Evolutionary conservation across 202 grass and related monocot species (phyloP), one percentile per base, ranked within the genome.

Genomic region (Hordeum pubiflorum): DNA sequence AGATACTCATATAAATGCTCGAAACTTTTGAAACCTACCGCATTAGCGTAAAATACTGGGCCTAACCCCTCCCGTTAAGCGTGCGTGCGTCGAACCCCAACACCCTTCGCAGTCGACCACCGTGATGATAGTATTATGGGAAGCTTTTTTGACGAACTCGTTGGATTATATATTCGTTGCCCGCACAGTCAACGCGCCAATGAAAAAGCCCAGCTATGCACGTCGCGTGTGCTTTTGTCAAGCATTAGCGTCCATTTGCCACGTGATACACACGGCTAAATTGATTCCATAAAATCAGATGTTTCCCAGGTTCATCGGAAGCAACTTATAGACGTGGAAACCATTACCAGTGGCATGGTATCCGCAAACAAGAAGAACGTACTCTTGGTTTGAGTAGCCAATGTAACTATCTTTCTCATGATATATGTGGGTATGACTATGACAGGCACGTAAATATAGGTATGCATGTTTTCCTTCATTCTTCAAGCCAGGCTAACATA

Each of bases 11-110:
- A 29, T 29, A 79, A 88, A 41, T 43, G 31, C 56, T 81, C 75
- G 33, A 27, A 63, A 71, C 74, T 59, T 83, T 83, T 66, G 31
- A 83, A 22, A 79, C 86, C 58, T 83, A 74, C 59, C 26, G 26
- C 86, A 88, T 55, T 88, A 84, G 38, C 69, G 29, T 61, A 38
- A 76, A 43, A 66, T 23, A 55, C 29, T 56, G 34, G 64, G 24
- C 50, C 21, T 22, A 10, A 18, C 9, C 58, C 38, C 33, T 63
- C 54, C 9, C 10, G 10, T 41, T 41, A 41, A 2, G 0, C 39
- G 10, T 41, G 27, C 27, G 27, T 29, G 27, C 31, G 31, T 32
- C 31, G 5, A 32, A 32, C 31, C 27, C 27, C 27, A 29, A 29
- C 1, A 2, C 27, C 27, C 27, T 29, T 29, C 27, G 31, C 31